Evolutionary conservation across 2,329 filamentous ascomycete genomes (phyloP).

Genomic region (Monosporascus cannonballus): DNA sequence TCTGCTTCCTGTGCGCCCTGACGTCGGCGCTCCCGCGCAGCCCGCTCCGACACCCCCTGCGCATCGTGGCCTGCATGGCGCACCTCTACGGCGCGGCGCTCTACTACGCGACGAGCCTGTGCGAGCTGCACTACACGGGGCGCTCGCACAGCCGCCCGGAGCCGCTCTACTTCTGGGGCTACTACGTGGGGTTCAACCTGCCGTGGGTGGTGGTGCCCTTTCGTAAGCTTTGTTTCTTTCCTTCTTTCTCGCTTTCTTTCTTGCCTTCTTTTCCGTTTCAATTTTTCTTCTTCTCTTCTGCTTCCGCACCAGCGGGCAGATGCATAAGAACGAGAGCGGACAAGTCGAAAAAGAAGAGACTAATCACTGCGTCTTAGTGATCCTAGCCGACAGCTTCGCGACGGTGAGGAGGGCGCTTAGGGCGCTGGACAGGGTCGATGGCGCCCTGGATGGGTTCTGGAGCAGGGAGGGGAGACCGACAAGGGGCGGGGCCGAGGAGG

Average conservation of each 20-base stretch:
- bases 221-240: constrained; percentile 32
- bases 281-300: background rate
- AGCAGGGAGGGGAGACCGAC: background rate
- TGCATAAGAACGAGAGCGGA: background rate
- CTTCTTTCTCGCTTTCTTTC: background rate
- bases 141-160: constrained; percentile 52
- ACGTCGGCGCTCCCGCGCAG: constrained; percentile 34
- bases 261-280: background rate
- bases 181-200: constrained; percentile 55
- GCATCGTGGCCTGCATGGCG: constrained; percentile 44
- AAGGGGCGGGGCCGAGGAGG: background rate
- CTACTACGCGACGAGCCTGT: constrained; percentile 54
- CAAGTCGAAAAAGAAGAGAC: background rate
- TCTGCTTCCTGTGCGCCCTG: constrained; percentile 44
- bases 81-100: constrained; percentile 57
- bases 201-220: constrained; percentile 54
- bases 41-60: constrained; percentile 43
- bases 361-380: constrained; percentile 11
- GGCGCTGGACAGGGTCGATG: constrained; percentile 18
- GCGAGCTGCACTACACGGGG: constrained; percentile 39
- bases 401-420: constrained; percentile 19
- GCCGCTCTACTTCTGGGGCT: constrained; percentile 56
- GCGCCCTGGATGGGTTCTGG: constrained; percentile 13
- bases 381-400: constrained; percentile 20
- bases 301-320: background rate